phyloP scores from a whole-genome alignment of 345 rosid species.

The Hypericum androsaemum region DNA sequence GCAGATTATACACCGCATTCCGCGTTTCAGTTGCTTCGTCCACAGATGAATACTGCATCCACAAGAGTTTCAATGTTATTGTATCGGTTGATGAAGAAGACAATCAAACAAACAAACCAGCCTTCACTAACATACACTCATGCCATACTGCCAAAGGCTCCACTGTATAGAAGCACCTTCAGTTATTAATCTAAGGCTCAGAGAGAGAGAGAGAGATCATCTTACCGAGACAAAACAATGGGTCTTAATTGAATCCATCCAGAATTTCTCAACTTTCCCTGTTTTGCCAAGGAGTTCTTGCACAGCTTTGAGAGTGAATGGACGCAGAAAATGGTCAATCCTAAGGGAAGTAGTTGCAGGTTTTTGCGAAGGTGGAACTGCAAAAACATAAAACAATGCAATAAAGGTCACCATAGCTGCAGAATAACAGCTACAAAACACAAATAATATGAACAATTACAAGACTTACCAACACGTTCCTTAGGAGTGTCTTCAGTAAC shows the following conservation, averaged over 20 bases:
- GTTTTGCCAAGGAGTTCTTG: constrained; percentile 91
- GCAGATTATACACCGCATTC: constrained; percentile 77
- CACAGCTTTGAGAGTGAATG: constrained; percentile 93
- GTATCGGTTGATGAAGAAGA: constrained; percentile 7
- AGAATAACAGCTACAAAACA: not conserved
- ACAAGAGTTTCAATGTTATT: no score
- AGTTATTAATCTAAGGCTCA: not conserved
- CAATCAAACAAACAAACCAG: not conserved
- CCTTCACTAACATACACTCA: not conserved
- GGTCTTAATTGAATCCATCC: constrained; percentile 98
- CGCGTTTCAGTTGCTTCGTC: constrained; percentile 85
- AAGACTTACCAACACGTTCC: constrained; percentile 76
- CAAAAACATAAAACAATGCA: constrained; percentile 10
- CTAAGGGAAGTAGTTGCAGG: constrained; percentile 72
- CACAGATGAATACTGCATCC: constrained; percentile 67
- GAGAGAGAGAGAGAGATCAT: constrained; percentile 1
- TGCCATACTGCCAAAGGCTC: not conserved
- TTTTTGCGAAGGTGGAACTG: constrained; percentile 86
- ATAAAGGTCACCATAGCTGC: not conserved
- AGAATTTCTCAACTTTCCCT: constrained; percentile 63
- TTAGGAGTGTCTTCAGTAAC: constrained; percentile 57
- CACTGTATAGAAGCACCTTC: not conserved
- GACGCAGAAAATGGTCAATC: constrained; percentile 85
- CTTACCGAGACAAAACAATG: constrained; percentile 93
- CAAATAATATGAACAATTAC: not conserved